A percentile compares a stretch with the other conserved stretches of the same genome.
Conservation (phyloP, 108 stramenopile species). For the Aurantiochytrium sp. region DNA sequence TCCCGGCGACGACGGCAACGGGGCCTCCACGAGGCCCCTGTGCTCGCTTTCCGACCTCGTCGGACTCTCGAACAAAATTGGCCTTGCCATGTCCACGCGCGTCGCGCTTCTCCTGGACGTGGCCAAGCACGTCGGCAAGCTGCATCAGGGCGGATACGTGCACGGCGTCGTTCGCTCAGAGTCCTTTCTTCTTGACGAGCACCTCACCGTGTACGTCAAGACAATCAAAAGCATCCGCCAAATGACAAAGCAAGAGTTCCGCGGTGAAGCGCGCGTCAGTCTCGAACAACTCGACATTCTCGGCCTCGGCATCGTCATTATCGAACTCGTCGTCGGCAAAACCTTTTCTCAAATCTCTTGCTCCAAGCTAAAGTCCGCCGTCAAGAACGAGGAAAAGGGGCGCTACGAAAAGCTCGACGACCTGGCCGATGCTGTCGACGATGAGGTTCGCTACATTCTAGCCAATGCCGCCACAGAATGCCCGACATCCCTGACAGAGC, state of each 20-base stretch:
- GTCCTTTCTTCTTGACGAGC: neutral
- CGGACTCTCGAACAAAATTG: neutral
- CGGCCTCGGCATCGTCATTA: neutral
- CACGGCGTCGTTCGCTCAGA: neutral
- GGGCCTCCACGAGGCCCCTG: neutral
- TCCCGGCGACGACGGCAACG: neutral
- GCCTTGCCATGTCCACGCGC: neutral
- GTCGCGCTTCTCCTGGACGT: neutral
- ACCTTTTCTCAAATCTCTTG: neutral
- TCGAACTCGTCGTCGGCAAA: neutral
- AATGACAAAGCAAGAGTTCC: neutral
- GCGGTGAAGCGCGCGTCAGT: neutral
- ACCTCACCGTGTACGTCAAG: neutral
- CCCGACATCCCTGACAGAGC: neutral
- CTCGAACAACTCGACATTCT: neutral
- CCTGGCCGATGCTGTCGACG: neutral
- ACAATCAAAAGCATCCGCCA: neutral
- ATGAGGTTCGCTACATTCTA: neutral
- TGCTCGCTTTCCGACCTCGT: neutral
- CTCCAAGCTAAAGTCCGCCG: neutral
- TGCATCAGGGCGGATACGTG: neutral
- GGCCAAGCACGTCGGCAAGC: neutral
- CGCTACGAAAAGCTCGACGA: slow-evolving; percentile 10
- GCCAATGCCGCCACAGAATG: neutral
- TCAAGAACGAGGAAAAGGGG: neutral